phyloP scores from a whole-genome alignment of 176 grass and related monocot genomes.

The Raddia guianensis region DNA sequence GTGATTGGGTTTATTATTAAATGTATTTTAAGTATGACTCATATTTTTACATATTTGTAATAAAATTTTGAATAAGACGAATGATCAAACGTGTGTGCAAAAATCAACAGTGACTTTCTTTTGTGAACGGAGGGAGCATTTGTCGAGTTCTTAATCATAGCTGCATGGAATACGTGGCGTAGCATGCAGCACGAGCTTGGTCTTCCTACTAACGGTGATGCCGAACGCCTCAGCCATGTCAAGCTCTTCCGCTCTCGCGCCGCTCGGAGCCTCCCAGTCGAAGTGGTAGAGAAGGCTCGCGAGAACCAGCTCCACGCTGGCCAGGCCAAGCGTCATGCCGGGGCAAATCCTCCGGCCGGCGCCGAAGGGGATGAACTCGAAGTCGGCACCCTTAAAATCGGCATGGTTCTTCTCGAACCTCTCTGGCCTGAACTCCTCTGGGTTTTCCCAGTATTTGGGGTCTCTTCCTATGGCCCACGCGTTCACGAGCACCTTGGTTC shows the following conservation, averaged over 20 bases:
- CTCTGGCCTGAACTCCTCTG: neutral
- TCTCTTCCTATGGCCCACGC: neutral
- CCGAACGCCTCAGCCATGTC: slow-evolving; percentile 18
- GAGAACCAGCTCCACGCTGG: slow-evolving; percentile 19
- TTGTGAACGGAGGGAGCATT: too few relatives aligned
- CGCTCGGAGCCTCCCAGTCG: neutral
- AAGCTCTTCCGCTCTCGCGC: neutral
- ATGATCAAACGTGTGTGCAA: too few relatives aligned
- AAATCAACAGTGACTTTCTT: too few relatives aligned
- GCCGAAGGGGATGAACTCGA: slow-evolving; percentile 23
- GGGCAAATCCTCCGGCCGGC: slow-evolving; percentile 23
- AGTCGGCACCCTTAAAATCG: neutral
- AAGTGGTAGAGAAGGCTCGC: slow-evolving; percentile 28
- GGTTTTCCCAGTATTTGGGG: neutral
- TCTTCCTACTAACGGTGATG: neutral
- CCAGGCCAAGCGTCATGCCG: slow-evolving; percentile 7
- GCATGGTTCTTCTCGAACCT: neutral
- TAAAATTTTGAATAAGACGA: too few relatives aligned
- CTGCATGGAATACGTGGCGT: neutral
- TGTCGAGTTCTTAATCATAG: too few relatives aligned
- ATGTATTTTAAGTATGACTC: too few relatives aligned
- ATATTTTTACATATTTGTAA: too few relatives aligned
- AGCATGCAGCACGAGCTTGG: slow-evolving; percentile 13
- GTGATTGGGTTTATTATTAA: too few relatives aligned
- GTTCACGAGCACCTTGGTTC: slow-evolving; percentile 21